A percentile compares a stretch with the other conserved stretches of the same genome.
These are phyloP conservation scores for Globisporangium splendens DNA, from an alignment of 352 stramenopile species.

Conservation along the genomic window DNA sequence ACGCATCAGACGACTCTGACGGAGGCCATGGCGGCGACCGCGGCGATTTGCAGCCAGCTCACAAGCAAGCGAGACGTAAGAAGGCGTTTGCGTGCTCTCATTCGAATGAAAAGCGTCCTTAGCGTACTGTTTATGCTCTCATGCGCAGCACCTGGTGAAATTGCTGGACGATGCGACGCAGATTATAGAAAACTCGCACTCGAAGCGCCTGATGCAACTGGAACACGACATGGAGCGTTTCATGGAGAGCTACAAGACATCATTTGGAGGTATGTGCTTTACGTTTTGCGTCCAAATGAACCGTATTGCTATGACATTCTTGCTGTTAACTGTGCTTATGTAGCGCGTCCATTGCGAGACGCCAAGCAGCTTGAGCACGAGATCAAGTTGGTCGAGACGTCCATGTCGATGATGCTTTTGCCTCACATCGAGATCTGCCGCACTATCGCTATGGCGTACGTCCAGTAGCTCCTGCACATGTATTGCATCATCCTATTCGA, in stretches of 20 bases:
- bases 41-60: constrained; percentile 14
- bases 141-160: constrained; percentile 19
- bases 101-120: too few relatives aligned
- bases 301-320: too few relatives aligned
- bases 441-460: constrained; percentile 55
- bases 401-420: constrained; percentile 44
- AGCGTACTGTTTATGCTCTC: neutral
- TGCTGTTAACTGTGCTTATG: too few relatives aligned
- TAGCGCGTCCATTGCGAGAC: constrained; percentile 30
- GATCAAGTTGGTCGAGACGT: constrained; percentile 39
- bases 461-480: too few relatives aligned
- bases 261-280: constrained; percentile 20
- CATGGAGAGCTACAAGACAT: constrained; percentile 23
- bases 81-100: neutral
- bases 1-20: constrained; percentile 1
- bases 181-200: constrained; percentile 38
- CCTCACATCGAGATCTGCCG: constrained; percentile 52
- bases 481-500: too few relatives aligned
- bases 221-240: constrained; percentile 28
- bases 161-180: constrained; percentile 34
- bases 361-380: constrained; percentile 37
- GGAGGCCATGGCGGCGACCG: constrained; percentile 4
- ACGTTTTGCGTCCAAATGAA: neutral
- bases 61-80: constrained; percentile 20
- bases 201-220: constrained; percentile 23